phyloP scores from a whole-genome alignment of 2,329 filamentous ascomycete species.

The Exophiala sideris region DNA sequence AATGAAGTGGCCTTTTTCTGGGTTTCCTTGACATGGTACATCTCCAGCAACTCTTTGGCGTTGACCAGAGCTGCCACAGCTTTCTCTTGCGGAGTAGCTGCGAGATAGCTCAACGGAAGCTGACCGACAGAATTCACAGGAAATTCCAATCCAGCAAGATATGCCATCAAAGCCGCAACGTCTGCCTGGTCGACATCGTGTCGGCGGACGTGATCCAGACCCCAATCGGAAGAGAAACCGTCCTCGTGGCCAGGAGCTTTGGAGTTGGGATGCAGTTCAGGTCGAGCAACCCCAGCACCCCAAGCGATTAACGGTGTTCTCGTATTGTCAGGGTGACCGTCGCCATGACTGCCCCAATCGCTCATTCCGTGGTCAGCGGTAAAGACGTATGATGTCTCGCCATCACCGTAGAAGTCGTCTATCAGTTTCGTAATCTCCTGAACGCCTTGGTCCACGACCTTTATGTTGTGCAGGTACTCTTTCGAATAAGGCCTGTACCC shows the following conservation, averaged over 20 bases:
- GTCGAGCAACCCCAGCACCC: conserved; percentile 85
- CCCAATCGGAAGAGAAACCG: conserved; percentile 82
- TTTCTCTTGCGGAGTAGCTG: conserved; percentile 69
- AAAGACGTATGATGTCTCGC: conserved; percentile 89
- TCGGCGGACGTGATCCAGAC: conserved; percentile 71
- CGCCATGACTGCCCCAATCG: conserved; percentile 97
- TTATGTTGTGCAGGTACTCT: conserved; percentile 92
- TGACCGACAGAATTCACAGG: conserved; percentile 96
- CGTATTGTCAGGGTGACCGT: conserved; percentile 96
- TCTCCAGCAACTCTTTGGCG: conserved; percentile 82
- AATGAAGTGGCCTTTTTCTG: conserved; percentile 73
- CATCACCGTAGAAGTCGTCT: conserved; percentile 80
- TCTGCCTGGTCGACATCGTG: conserved; percentile 94
- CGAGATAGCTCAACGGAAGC: conserved; percentile 77
- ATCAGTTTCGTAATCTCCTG: conserved; percentile 77
- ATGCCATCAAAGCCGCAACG: conserved; percentile 91
- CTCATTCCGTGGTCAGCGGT: conserved; percentile 99
- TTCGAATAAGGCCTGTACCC: conserved; percentile 84
- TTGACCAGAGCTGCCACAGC: conserved; percentile 82
- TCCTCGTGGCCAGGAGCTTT: conserved; percentile 81
- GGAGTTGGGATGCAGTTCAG: conserved; percentile 54
- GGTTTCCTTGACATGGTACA: conserved; percentile 92
- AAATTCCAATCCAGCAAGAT: conserved; percentile 81
- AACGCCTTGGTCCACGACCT: conserved; percentile 88
- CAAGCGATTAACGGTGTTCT: conserved; percentile 88